Evolutionary conservation across 2,329 filamentous ascomycete species (phyloP), one percentile per base, ranked within the genome.

Genomic region (Stromatinia cepivora): DNA sequence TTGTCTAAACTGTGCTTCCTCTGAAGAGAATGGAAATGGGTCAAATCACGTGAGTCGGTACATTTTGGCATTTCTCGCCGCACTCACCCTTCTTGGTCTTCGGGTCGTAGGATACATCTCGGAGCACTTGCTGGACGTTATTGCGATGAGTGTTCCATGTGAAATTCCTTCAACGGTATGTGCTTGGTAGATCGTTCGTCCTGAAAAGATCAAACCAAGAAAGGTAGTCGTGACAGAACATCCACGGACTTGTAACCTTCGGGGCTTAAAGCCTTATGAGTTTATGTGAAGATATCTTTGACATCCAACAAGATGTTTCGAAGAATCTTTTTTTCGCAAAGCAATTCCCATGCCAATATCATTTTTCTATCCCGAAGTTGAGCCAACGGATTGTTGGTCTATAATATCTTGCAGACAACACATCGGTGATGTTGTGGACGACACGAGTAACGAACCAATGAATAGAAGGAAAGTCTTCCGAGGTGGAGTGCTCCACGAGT

Each of bases 401-500:
- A 10, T 56, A 7, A 36, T 15, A 28, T n/a, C 17, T 17, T 34
- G 53, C 22, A 57, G 31, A 20, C 8, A 11, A 34, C 3, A 11
- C 20, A 28, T 54, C 22, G 25, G 20, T 20, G 10, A 54, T 34
- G 28, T 20, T 36, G 20, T 57, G 10, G 20, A 8, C 34, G 5
- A 13, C 39, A n/a, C 13, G 39, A 42, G 31, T 56, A 31, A 20
- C 34, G 31, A 39, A 25, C 54, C 10, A 39, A 57, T 56, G 9
- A 39, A n/a, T 15, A 22, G 36, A 39, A 57, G 54, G 31, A 36
- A 57, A 57, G 54, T 57, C 54, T 57, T n/a, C 54, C 54, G 54
- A 57, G 54, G 22, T 57, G 31, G 31, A n/a, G 54, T 34, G 10
- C 20, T 22, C 6, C 15, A 31, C 9, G 25, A 10, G 6, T 39